Conservation (phyloP, 208 protist genomes). For the Leishmania guyanensis region DNA sequence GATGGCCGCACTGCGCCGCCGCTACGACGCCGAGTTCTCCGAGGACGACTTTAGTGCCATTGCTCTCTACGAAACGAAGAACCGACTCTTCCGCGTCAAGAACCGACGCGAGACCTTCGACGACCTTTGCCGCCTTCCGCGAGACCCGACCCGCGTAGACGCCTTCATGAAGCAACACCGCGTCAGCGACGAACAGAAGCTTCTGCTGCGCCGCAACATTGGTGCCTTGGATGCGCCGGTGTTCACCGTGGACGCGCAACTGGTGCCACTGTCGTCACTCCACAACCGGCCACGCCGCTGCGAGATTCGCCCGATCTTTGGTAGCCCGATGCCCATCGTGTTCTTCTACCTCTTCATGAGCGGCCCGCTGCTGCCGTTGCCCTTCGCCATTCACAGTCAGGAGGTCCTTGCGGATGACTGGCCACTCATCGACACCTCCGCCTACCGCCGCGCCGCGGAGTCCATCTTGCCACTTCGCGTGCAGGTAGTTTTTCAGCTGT, state of each 20-base stretch:
- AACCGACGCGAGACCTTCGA: conserved; percentile 34
- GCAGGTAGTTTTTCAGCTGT: conserved; percentile 77
- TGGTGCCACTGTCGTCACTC: conserved; percentile 39
- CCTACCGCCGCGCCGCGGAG: conserved; percentile 73
- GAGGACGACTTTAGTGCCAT: conserved; percentile 45
- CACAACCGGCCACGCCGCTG: conserved; percentile 36
- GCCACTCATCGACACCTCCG: conserved; percentile 80
- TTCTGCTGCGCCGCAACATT: conserved; percentile 47
- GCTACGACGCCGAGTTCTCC: conserved; percentile 33
- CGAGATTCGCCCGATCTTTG: conserved; percentile 45
- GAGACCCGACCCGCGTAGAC: conserved; percentile 30
- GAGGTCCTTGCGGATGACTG: conserved; percentile 73
- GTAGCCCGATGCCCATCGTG: conserved; percentile 54
- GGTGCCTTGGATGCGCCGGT: conserved; percentile 64
- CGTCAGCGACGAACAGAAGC: conserved; percentile 29
- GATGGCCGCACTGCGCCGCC: conserved; percentile 38
- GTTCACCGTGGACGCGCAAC: conserved; percentile 29
- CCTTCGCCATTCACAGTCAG: conserved; percentile 69
- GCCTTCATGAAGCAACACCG: conserved; percentile 30
- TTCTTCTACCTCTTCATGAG: conserved; percentile 75
- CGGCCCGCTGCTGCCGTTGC: conserved; percentile 62
- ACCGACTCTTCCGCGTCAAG: conserved; percentile 39
- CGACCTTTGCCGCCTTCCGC: conserved; percentile 35
- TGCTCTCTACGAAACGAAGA: conserved; percentile 41
- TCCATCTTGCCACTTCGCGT: conserved; percentile 77